Evolutionary conservation across 805 yeast species (phyloP).

Genomic region (Isabelozyma rhagii): DNA sequence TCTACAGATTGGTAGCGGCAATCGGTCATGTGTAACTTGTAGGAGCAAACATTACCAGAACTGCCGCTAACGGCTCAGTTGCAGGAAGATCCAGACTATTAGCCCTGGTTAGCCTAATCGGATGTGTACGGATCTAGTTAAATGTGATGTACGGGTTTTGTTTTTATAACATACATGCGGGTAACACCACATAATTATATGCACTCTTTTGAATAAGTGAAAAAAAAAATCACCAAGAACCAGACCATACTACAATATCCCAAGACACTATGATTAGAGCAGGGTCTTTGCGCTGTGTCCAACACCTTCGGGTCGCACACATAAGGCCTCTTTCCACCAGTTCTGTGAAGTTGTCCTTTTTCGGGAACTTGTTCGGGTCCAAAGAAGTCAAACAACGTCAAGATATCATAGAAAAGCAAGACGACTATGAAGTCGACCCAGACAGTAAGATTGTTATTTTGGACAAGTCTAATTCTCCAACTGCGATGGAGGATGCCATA

Average conservation of each 20-base stretch:
- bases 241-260: not conserved
- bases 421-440: slow-evolving; percentile 31
- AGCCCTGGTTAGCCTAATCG: no score
- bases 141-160: no score
- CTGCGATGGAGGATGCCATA: not conserved
- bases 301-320: not conserved
- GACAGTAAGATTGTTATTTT: slow-evolving; percentile 32
- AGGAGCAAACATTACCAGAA: no score
- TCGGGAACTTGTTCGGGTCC: slow-evolving; percentile 32
- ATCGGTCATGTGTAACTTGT: no score
- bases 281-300: not conserved
- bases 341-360: slow-evolving; percentile 12
- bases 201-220: not conserved
- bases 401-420: slow-evolving; percentile 35
- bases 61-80: no score
- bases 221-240: not conserved
- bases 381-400: slow-evolving; percentile 30
- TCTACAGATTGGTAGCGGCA: no score
- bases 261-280: not conserved
- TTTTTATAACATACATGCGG: not conserved
- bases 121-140: no score
- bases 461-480: slow-evolving; percentile 34
- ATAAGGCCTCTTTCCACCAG: slow-evolving; percentile 8
- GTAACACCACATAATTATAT: not conserved
- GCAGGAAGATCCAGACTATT: no score